Evolutionary conservation across 2,329 filamentous ascomycete species (phyloP), one percentile per base, ranked within the genome.

Genomic region (Harringtonia lauricola): DNA sequence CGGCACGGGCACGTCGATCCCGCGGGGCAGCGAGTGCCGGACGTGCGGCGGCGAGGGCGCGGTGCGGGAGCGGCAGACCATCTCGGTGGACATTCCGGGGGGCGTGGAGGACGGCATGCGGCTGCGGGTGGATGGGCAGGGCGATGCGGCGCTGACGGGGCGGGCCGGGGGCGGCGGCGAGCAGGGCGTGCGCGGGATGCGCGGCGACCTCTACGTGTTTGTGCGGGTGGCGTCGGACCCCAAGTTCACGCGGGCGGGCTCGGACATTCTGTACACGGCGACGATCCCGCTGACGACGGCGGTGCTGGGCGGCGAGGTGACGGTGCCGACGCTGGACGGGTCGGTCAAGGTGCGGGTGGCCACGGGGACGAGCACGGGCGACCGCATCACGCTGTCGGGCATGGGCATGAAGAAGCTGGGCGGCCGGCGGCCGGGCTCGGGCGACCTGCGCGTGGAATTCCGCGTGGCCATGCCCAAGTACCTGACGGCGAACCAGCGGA

Each of bases 81-180:
- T 98, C 40, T 83, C 76, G 24, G 76, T 98, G 36, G 89, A 96
- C 54, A 95, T 98, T 37, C 92, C 92, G 1, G 88, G 85, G 19
- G 92, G 92, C 51, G 88, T 98, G 28, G 92, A 96, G 60, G 90
- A 98, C 60, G 89, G 90, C 44, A 96, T 96, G 90, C 79, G 87
- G 45, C 67, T 98, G 55, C 76, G 86, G 42, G 76, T 98, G 24
- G 78, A 81, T 46, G 85, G 85, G 22, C 88, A 94, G 57, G 92
- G 92, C 51, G 90, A 98, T 57, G 82, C 86, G 15, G 83, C 92
- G 19, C 70, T 80, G 9, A 90, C 86, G 21, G 86, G 87, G 36
- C 74, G 79, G 21, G 70, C 77, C 15, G 72, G 76, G 28, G 37
- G 37, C 31, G 14, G 26, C 31, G 29, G 37, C 15, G 34, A 19